phyloP scores from a whole-genome alignment of 495 filamentous ascomycete genomes.

The Trichoderma reesei region DNA sequence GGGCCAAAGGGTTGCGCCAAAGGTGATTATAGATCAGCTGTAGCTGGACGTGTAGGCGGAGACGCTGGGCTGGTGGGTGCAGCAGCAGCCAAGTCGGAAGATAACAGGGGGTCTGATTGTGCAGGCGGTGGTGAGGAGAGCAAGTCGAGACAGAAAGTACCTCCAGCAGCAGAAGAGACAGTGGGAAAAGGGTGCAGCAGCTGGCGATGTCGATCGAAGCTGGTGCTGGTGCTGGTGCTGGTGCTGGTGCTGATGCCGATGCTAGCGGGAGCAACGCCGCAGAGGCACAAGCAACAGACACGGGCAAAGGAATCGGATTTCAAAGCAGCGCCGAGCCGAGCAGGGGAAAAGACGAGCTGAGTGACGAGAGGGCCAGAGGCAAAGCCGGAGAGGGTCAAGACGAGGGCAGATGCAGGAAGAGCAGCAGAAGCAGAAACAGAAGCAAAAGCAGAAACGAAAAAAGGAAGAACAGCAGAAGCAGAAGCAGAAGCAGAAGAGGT shows the following conservation, averaged over 20 bases:
- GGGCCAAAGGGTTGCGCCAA: background rate
- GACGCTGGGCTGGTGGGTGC: too few species aligned
- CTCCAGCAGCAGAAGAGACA: background rate
- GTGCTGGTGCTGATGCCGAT: background rate
- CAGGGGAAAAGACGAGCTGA: too few species aligned
- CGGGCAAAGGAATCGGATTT: background rate
- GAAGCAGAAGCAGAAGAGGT: background rate
- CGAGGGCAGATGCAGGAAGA: background rate
- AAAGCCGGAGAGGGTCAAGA: background rate
- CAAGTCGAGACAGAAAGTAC: background rate
- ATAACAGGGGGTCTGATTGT: background rate
- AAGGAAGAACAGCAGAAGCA: background rate
- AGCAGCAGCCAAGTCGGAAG: background rate
- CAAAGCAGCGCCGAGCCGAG: background rate
- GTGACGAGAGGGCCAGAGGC: too few species aligned
- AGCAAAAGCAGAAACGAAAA: background rate
- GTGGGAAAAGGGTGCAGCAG: too few species aligned
- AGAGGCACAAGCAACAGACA: background rate
- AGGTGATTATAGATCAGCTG: background rate
- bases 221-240: background rate
- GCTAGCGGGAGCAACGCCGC: background rate
- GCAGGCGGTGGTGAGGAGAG: background rate
- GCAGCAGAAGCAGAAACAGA: background rate
- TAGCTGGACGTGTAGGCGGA: background rate
- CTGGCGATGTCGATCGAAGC: background rate